phyloP scores from a whole-genome alignment of 495 filamentous ascomycete species.

The Penicillium paradoxum region DNA sequence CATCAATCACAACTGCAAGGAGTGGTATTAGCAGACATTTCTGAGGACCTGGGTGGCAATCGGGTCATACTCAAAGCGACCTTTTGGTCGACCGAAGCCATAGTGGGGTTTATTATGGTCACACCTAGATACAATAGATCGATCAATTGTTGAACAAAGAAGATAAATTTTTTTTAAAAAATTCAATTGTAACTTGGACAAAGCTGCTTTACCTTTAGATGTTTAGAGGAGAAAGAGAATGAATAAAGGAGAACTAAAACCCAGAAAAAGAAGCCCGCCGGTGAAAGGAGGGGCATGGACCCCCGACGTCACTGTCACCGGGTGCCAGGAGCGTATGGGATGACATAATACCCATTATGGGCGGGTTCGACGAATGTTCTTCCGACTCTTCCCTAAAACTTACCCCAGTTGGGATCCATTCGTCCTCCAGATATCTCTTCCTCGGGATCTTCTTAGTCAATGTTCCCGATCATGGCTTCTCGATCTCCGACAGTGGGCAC shows the following conservation, averaged over 20 bases:
- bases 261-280: conserved; percentile 20
- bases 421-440: conserved; percentile 7
- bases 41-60: conserved; percentile 13
- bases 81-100: conserved; percentile 84
- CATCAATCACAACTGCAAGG: conserved; percentile 88
- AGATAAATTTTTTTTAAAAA: no score
- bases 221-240: conserved; percentile 21
- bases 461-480: conserved; percentile 30
- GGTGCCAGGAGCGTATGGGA: background rate
- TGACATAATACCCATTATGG: background rate
- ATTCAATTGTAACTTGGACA: background rate
- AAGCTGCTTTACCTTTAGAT: conserved; percentile 19
- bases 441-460: conserved; percentile 16
- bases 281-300: conserved; percentile 35
- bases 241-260: conserved; percentile 14
- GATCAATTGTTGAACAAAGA: conserved; percentile 22
- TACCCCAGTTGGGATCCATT: conserved; percentile 22
- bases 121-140: conserved; percentile 14
- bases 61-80: conserved; percentile 75
- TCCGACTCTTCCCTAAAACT: conserved; percentile 41
- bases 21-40: conserved; percentile 17
- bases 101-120: conserved; percentile 36
- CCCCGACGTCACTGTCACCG: conserved; percentile 28
- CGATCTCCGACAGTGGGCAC: conserved; percentile 36
- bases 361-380: conserved; percentile 4